Percentiles rank a stretch among this genome's conserved stretches.
phyloP scores from a whole-genome alignment of 2,329 filamentous ascomycete genomes.

The Penicillium sp. region DNA sequence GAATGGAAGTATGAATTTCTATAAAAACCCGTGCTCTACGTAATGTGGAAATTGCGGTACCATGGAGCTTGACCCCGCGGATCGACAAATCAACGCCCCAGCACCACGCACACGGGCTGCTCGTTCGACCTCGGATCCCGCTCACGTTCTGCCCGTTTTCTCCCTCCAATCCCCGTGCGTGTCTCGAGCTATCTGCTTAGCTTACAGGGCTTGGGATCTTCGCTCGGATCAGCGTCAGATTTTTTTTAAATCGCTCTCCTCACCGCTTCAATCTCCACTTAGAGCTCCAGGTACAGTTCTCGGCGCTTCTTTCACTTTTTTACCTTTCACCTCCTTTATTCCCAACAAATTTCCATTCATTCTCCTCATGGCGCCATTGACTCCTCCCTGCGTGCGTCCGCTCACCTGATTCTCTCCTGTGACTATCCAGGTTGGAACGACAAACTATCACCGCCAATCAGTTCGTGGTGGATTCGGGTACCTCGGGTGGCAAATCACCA shows the following conservation, averaged over 20 bases:
- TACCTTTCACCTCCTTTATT: constrained; percentile 4
- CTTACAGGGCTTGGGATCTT: background rate
- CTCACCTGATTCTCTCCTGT: constrained; percentile 24
- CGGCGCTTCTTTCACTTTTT: constrained; percentile 7
- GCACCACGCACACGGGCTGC: constrained; percentile 16
- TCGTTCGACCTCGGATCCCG: constrained; percentile 3
- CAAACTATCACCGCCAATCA: background rate
- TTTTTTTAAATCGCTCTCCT: background rate
- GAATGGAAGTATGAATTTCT: background rate
- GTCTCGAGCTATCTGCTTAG: background rate
- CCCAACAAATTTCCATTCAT: background rate
- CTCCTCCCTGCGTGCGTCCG: constrained; percentile 18
- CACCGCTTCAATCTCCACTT: constrained; percentile 14
- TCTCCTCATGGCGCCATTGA: constrained; percentile 17
- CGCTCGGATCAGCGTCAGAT: background rate
- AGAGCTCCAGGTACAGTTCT: constrained; percentile 15
- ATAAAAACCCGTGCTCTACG: background rate
- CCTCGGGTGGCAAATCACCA: constrained; percentile 2
- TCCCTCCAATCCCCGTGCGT: background rate
- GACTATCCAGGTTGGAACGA: constrained; percentile 16
- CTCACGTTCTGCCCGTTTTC: background rate
- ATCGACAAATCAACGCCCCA: constrained; percentile 24
- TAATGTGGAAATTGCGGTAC: constrained; percentile 2
- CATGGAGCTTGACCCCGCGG: constrained; percentile 9
- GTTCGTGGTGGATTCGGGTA: background rate